Base-by-base conservation (phyloP, 2,329 filamentous ascomycete genomes). In the Sphaerulina musiva region DNA sequence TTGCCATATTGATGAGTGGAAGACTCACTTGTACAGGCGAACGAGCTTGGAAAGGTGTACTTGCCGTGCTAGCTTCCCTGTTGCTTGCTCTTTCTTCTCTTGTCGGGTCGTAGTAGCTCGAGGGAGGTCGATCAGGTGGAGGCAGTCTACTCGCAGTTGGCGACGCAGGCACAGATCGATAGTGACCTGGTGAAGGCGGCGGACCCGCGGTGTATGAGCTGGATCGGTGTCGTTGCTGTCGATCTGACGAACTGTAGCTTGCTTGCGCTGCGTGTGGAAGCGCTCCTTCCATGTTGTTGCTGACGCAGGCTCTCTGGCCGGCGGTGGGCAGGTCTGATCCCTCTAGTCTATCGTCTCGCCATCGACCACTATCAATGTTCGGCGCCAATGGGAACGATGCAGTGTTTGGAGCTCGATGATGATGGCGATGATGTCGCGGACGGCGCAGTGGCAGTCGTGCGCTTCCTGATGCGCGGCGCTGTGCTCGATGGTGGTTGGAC, bases 51-150 rank as follows among this genome's bases (percentile, higher is more conserved):
- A 72, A 71, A 48, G 69, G 58, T 43, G 60, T 73, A 66, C 65
- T 70, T 68, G 60, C 63, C 51, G 52, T 52, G 54, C 57, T 54
- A 53, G 54, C 34, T 38, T 62, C 53, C 55, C 61, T 57, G 67
- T 69, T 65, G 71, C 68, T 61, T 69, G 71, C 55, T 60, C 73
- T 71, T 63, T 73, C 70, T 61, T 77, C 74, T 54, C 71, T 72
- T 41, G 73, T 74, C 6, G 75, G 76, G 63, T 78, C 76, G 68
- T 77, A 78, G 69, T 77, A 78, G 63, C 71, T 71, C 51, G 73
- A 71, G 14, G 68, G 62, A n/a, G 70, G 64, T 17, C 72, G 72
- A 51, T 59, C 70, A 17, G 62, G 57, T 14, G 63, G 60, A 42
- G 62, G 59, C 17, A 40, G 48, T 58, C 70, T 70, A 59, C 69